Percentiles rank a stretch among this genome's conserved stretches.
These are phyloP conservation scores for Pythium phragmiticola DNA, from an alignment of 352 stramenopile species.

Conservation along the genomic window DNA sequence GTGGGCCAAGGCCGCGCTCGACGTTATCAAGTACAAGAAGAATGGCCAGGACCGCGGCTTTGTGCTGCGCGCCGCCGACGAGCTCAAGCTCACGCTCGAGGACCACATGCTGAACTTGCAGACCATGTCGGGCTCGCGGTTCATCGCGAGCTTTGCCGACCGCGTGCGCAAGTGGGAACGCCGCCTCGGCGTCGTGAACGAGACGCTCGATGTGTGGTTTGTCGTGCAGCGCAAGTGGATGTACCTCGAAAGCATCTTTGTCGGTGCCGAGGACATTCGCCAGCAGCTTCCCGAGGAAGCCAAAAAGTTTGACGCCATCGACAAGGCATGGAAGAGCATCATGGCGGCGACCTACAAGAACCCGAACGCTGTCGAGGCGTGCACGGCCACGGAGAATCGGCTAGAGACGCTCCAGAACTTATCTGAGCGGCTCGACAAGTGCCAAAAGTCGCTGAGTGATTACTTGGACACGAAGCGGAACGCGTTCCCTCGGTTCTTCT, in stretches of 20 bases:
- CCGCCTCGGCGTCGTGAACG: conserved; percentile 87
- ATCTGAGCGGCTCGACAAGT: conserved; percentile 88
- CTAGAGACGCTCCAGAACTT: conserved; percentile 88
- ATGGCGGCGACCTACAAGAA: conserved; percentile 92
- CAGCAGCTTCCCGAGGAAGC: conserved; percentile 92
- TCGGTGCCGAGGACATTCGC: conserved; percentile 92
- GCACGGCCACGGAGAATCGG: conserved; percentile 77
- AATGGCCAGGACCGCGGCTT: conserved; percentile 85
- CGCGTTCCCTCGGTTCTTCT: conserved; percentile 93
- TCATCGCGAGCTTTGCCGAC: conserved; percentile 89
- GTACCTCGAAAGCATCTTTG: conserved; percentile 95
- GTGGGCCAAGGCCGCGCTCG: conserved; percentile 89
- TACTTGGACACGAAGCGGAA: conserved; percentile 91
- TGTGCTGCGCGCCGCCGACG: conserved; percentile 79
- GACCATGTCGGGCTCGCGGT: conserved; percentile 90
- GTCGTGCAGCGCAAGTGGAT: conserved; percentile 95
- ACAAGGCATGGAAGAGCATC: conserved; percentile 93
- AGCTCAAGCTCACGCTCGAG: conserved; percentile 81
- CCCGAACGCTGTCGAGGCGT: conserved; percentile 89
- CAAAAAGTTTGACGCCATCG: conserved; percentile 93
- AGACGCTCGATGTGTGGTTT: conserved; percentile 92
- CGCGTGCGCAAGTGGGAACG: conserved; percentile 92
- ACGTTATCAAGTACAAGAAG: conserved; percentile 93
- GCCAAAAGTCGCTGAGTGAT: conserved; percentile 89
- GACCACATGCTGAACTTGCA: conserved; percentile 90